phyloP scores from a whole-genome alignment of 129 eudicot species.

The Arctium minus region DNA sequence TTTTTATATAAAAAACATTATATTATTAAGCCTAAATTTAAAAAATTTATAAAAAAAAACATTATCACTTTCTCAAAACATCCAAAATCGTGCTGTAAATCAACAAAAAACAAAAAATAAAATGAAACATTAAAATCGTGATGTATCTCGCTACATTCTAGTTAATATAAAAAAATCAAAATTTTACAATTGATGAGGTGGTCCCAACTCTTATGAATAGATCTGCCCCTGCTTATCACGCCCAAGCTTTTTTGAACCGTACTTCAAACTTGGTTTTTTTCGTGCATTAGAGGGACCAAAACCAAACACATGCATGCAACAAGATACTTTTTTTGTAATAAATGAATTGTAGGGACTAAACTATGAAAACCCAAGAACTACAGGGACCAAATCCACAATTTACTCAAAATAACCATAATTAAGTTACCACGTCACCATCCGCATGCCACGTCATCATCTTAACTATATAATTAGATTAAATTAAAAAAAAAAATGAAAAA shows the following conservation, averaged over 20 bases:
- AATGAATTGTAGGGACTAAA: neutral
- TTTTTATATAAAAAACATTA: too few species aligned
- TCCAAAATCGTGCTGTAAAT: too few species aligned
- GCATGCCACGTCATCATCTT: neutral
- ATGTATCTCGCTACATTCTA: too few species aligned
- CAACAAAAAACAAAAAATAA: too few species aligned
- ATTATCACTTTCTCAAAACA: too few species aligned
- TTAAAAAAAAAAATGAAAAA: slow-evolving; percentile 4
- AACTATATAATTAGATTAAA: neutral
- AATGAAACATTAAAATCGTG: too few species aligned
- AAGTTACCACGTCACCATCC: neutral
- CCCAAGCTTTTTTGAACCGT: neutral
- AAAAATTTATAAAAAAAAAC: too few species aligned
- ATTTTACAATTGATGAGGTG: too few species aligned
- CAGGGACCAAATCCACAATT: neutral
- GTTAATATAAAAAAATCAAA: neutral
- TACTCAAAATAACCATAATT: neutral
- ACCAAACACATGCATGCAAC: neutral
- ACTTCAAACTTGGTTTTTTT: neutral
- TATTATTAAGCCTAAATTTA: too few species aligned
- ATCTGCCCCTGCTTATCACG: neutral
- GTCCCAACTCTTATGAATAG: neutral
- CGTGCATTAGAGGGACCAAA: neutral
- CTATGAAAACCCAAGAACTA: neutral
- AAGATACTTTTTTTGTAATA: neutral